A percentile compares a stretch with the other conserved stretches of the same genome.
These are phyloP conservation scores for Saturnispora besseyi DNA, from an alignment of 805 yeast genomes.

Conservation along the genomic window DNA sequence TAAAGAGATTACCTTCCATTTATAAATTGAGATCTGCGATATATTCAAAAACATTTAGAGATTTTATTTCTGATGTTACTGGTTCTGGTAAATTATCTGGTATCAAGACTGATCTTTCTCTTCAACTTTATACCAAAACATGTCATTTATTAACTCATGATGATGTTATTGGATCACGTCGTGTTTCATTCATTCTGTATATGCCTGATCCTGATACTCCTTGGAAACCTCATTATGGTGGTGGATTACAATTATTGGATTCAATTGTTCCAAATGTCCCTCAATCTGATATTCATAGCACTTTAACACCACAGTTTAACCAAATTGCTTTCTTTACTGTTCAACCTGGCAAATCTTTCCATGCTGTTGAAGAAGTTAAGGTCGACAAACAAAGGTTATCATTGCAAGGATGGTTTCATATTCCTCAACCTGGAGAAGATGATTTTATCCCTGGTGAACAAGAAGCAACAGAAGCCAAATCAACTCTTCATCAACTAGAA, in stretches of 20 bases:
- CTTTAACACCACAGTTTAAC: conserved; percentile 86
- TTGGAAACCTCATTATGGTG: conserved; percentile 94
- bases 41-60: conserved; percentile 79
- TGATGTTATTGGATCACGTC: conserved; percentile 92
- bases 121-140: conserved; percentile 84
- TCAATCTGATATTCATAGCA: conserved; percentile 56
- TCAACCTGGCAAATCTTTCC: conserved; percentile 93
- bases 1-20: conserved; percentile 63
- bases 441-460: conserved; percentile 81
- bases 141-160: conserved; percentile 94
- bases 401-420: conserved; percentile 98
- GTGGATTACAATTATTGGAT: conserved; percentile 79
- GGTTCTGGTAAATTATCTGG: conserved; percentile 88
- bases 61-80: conserved; percentile 65
- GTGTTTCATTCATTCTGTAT: conserved; percentile 87
- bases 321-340: conserved; percentile 94
- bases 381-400: conserved; percentile 86
- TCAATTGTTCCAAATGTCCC: conserved; percentile 88
- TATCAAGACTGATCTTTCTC: conserved; percentile 82
- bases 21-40: conserved; percentile 77
- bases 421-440: conserved; percentile 87
- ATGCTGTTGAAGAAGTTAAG: conserved; percentile 94
- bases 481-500: conserved; percentile 74
- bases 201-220: conserved; percentile 82
- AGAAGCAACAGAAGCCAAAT: conserved; percentile 61